A percentile compares a stretch with the other conserved stretches of the same genome.
Conservation (phyloP, 371 early-diverging fungal genomes). For the Synchytrium microbalum region DNA sequence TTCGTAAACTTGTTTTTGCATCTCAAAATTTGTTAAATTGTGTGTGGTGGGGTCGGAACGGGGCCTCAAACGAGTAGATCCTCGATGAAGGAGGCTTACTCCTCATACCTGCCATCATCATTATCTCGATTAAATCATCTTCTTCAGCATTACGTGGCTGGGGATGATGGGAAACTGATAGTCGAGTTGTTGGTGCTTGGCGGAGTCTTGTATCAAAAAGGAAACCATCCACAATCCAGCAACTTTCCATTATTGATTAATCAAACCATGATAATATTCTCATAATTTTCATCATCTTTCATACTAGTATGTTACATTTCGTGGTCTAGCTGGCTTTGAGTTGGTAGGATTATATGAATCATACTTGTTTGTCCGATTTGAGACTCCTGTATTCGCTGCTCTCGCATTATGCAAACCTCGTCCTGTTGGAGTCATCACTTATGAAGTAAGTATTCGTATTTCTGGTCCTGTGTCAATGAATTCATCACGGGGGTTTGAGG, state of each 20-base stretch:
- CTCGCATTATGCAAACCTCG: constrained; percentile 5
- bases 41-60: too few species aligned
- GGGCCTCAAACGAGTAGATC: constrained; percentile 1
- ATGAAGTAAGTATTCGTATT: constrained; percentile 8
- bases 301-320: constrained; percentile 18
- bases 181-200: neutral
- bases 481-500: too few species aligned
- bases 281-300: neutral
- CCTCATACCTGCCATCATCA: neutral
- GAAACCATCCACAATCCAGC: too few species aligned
- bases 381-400: constrained; percentile 3
- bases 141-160: neutral
- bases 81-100: neutral
- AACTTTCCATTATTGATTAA: too few species aligned
- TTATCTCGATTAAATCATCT: neutral
- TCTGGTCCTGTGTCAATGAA: too few species aligned
- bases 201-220: too few species aligned
- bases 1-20: too few species aligned
- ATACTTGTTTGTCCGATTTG: constrained; percentile 25
- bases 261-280: too few species aligned
- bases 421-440: constrained; percentile 18
- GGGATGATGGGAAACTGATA: neutral
- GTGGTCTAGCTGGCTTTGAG: constrained; percentile 19
- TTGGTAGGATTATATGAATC: constrained; percentile 22
- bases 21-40: too few species aligned